Conservation (phyloP, 495 filamentous ascomycete genomes). For the Daldinia bambusicola region DNA sequence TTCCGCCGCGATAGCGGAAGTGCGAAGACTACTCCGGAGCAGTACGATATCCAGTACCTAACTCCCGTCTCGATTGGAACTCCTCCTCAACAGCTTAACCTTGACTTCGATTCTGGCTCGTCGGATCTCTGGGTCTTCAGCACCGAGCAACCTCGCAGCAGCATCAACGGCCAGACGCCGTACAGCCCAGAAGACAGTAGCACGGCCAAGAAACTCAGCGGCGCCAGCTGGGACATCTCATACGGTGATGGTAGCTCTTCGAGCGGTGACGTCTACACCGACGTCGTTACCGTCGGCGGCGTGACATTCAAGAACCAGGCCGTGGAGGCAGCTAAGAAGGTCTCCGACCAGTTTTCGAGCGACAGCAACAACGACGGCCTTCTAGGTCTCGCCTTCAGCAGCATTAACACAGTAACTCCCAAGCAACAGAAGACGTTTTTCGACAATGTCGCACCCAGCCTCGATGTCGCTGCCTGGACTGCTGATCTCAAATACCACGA, state of each 20-base stretch:
- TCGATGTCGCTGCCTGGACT: conserved; percentile 72
- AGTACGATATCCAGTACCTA: conserved; percentile 69
- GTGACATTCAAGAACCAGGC: conserved; percentile 70
- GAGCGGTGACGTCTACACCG: conserved; percentile 72
- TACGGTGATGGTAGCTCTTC: conserved; percentile 77
- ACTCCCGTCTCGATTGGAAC: conserved; percentile 69
- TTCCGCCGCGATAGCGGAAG: conserved; percentile 54
- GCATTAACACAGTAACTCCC: conserved; percentile 74
- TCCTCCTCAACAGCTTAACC: conserved; percentile 62
- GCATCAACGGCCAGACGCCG: conserved; percentile 57
- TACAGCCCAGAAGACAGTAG: conserved; percentile 63
- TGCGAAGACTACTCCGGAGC: conserved; percentile 64
- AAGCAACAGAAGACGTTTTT: conserved; percentile 73
- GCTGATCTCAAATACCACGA: conserved; percentile 70
- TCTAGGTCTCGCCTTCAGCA: conserved; percentile 75
- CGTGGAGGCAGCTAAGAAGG: conserved; percentile 70
- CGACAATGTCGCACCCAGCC: conserved; percentile 67
- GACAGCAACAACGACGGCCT: conserved; percentile 74
- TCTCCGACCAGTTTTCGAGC: conserved; percentile 67
- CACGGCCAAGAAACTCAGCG: conserved; percentile 59
- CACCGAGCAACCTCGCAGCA: conserved; percentile 54
- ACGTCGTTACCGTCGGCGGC: conserved; percentile 72
- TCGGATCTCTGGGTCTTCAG: conserved; percentile 70
- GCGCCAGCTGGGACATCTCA: conserved; percentile 69
- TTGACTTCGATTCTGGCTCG: conserved; percentile 77